Percentiles rank a stretch among this genome's conserved stretches.
These are phyloP conservation scores for Prunus armeniaca DNA, from an alignment of 306 rosid genomes.

Conservation along the genomic window DNA sequence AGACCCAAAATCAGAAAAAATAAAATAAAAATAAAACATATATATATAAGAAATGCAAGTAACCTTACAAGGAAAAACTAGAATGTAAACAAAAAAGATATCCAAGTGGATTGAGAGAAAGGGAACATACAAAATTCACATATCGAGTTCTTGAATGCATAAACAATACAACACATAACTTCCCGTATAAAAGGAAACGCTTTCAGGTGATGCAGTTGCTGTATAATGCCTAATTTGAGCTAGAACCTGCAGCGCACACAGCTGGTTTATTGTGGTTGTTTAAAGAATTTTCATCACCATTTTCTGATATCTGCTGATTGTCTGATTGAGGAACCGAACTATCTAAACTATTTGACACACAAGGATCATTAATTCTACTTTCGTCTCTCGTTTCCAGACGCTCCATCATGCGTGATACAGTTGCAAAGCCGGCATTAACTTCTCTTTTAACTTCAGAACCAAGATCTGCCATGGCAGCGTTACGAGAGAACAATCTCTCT, in stretches of 20 bases:
- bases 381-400: constrained; percentile 75
- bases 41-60: not conserved
- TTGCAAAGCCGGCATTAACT: constrained; percentile 79
- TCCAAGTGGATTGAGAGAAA: not conserved
- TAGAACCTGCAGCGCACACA: constrained; percentile 69
- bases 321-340: constrained; percentile 44
- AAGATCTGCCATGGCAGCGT: constrained; percentile 67
- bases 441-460: constrained; percentile 88
- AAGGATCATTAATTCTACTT: constrained; percentile 37
- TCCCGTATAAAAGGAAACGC: constrained; percentile 46
- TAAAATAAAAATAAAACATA: not conserved
- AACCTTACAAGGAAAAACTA: not conserved
- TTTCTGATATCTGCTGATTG: constrained; percentile 38
- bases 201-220: constrained; percentile 33
- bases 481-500: constrained; percentile 91
- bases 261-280: constrained; percentile 41
- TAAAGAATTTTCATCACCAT: constrained; percentile 37
- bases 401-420: constrained; percentile 89
- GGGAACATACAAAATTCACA: not conserved
- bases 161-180: constrained; percentile 18
- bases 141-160: not conserved
- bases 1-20: not conserved
- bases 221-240: constrained; percentile 55
- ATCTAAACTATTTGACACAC: constrained; percentile 44
- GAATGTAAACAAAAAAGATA: too few species aligned